Conservation (phyloP, 768 basidiomycete genomes). For the Lenzites betulinus region DNA sequence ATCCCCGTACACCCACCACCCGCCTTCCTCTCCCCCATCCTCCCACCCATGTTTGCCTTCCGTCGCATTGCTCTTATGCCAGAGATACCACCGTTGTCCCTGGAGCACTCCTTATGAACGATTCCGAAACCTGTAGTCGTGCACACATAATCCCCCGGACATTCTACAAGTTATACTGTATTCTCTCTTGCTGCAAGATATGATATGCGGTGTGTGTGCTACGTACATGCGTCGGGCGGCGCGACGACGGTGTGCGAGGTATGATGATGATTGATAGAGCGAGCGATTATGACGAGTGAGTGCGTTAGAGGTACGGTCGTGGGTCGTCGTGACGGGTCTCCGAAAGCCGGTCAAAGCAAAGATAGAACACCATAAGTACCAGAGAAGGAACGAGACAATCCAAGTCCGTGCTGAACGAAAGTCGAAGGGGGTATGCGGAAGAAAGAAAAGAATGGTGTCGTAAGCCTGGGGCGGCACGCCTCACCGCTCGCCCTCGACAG, state of each 20-base stretch:
- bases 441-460: too few species aligned
- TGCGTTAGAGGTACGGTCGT: background rate
- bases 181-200: slow-evolving; percentile 25
- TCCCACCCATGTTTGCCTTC: background rate
- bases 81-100: slow-evolving; percentile 15
- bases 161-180: slow-evolving; percentile 21
- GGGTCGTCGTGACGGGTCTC: background rate
- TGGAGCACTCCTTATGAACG: slow-evolving; percentile 8
- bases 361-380: slow-evolving; percentile 5
- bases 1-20: background rate
- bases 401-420: background rate
- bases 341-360: slow-evolving; percentile 18
- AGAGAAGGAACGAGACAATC: background rate
- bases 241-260: background rate
- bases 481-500: slow-evolving; percentile 59
- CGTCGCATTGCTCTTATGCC: slow-evolving; percentile 15
- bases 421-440: background rate
- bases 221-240: slow-evolving; percentile 16
- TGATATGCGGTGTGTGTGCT: slow-evolving; percentile 19
- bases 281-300: background rate
- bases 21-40: background rate
- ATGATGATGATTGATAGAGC: background rate
- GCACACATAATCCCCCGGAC: slow-evolving; percentile 22
- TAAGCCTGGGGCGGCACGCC: background rate
- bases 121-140: slow-evolving; percentile 22